Conservation (phyloP, 2,329 filamentous ascomycete species). For the Claviceps sp. region DNA sequence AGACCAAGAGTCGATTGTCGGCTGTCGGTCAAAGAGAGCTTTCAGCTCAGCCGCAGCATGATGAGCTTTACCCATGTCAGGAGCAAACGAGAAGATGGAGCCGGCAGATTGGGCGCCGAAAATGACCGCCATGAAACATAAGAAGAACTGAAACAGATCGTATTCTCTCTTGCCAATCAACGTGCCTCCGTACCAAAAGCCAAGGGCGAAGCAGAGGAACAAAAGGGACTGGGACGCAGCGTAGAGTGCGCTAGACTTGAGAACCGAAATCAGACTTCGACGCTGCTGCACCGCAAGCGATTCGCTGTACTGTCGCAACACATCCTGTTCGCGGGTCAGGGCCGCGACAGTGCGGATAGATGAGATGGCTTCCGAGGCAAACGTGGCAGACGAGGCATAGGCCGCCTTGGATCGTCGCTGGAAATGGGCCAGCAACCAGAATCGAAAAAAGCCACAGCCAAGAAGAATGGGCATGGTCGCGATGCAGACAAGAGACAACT, state of each 20-base stretch:
- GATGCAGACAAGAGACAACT: constrained; percentile 71
- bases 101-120: constrained; percentile 89
- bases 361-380: constrained; percentile 85
- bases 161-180: constrained; percentile 62
- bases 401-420: constrained; percentile 66
- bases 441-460: constrained; percentile 73
- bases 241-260: constrained; percentile 68
- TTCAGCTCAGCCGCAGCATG: constrained; percentile 71
- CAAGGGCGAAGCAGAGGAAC: constrained; percentile 73
- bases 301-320: constrained; percentile 56
- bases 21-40: constrained; percentile 69
- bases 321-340: constrained; percentile 74
- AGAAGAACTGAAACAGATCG: constrained; percentile 75
- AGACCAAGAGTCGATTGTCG: constrained; percentile 73
- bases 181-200: constrained; percentile 84
- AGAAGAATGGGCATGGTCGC: constrained; percentile 66
- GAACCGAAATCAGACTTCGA: constrained; percentile 56
- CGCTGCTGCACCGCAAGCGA: constrained; percentile 55
- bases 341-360: constrained; percentile 89
- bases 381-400: constrained; percentile 70
- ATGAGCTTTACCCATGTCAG: constrained; percentile 88
- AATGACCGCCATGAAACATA: constrained; percentile 77
- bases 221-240: constrained; percentile 72
- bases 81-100: constrained; percentile 76
- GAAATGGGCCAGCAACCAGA: constrained; percentile 71